A percentile compares a stretch with the other conserved stretches of the same genome.
Evolutionary conservation across 768 basidiomycete species (phyloP).

Genomic region (Phaffia australis): DNA sequence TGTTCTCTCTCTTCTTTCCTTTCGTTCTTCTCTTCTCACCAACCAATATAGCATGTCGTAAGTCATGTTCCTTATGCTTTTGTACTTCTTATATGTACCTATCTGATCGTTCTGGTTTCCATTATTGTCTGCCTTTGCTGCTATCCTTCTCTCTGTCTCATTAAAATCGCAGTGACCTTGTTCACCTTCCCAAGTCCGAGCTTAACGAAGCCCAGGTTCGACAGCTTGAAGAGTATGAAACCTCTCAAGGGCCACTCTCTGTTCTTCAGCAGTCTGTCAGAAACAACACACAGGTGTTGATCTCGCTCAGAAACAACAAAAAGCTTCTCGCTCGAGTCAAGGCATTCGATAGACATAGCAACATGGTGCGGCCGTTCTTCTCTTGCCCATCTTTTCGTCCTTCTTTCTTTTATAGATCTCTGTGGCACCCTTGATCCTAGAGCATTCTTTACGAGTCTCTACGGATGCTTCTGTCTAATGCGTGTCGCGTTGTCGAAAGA

Average conservation of each 20-base stretch:
- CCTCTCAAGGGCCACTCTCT: constrained; percentile 57
- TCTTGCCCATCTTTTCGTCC: background rate
- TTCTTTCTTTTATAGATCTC: constrained; percentile 19
- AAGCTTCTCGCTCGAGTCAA: constrained; percentile 79
- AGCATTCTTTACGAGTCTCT: constrained; percentile 48
- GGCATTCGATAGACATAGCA: constrained; percentile 96
- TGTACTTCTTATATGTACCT: background rate
- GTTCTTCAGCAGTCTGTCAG: constrained; percentile 94
- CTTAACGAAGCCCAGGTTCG: constrained; percentile 93
- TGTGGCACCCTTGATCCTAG: constrained; percentile 46
- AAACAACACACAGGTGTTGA: constrained; percentile 94
- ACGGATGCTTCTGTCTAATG: no score
- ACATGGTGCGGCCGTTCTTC: constrained; percentile 60
- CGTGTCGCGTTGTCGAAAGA: no score
- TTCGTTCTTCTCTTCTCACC: background rate
- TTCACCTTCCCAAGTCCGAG: constrained; percentile 91
- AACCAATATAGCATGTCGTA: background rate
- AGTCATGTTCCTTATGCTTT: background rate
- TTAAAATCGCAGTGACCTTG: constrained; percentile 64
- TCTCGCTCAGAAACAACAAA: constrained; percentile 95
- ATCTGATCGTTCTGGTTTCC: background rate
- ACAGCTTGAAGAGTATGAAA: constrained; percentile 89
- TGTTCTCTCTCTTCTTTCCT: background rate
- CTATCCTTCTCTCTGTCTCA: background rate
- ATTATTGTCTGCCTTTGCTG: background rate